Evolutionary conservation across 2,329 filamentous ascomycete species (phyloP).

Genomic region (Juglanconis sp.): DNA sequence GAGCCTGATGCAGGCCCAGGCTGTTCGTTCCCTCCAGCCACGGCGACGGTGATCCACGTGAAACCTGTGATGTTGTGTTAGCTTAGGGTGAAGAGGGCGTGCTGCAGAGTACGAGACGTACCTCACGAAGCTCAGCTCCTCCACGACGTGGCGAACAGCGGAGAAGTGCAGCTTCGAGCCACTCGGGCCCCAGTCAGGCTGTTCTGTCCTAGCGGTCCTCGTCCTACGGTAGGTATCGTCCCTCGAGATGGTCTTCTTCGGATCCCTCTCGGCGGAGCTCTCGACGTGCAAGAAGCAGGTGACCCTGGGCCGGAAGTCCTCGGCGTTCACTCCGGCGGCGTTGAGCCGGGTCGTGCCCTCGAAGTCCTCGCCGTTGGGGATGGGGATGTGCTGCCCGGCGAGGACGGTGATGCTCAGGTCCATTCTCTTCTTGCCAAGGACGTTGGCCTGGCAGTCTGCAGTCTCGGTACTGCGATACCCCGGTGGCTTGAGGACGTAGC

Average conservation of each 20-base stretch:
- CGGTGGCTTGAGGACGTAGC: conserved; percentile 81
- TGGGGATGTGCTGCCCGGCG: conserved; percentile 70
- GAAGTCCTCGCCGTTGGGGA: conserved; percentile 33
- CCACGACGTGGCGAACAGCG: conserved; percentile 56
- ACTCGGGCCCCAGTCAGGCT: conserved; percentile 58
- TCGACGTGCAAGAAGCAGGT: conserved; percentile 81
- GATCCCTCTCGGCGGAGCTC: conserved; percentile 40
- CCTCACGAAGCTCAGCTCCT: conserved; percentile 71
- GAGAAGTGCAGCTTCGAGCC: conserved; percentile 56
- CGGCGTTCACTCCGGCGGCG: conserved; percentile 42
- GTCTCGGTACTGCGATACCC: conserved; percentile 59
- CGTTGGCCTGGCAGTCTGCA: conserved; percentile 39
- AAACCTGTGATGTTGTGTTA: conserved; percentile 37
- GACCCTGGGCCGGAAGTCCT: conserved; percentile 67
- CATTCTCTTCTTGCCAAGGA: conserved; percentile 50
- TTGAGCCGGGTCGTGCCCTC: conserved; percentile 25
- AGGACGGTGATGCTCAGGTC: conserved; percentile 70
- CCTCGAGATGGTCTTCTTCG: conserved; percentile 27
- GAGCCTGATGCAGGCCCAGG: conserved; percentile 58
- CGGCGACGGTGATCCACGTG: conserved; percentile 48
- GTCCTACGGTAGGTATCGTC: conserved; percentile 39
- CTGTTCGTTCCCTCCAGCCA: conserved; percentile 37
- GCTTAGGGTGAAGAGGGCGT: neutral
- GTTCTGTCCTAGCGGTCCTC: conserved; percentile 49
- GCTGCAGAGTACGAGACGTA: conserved; percentile 29